Percentiles rank a stretch among this genome's conserved stretches.
phyloP scores from a whole-genome alignment of 176 grass and related monocot genomes.

The Carex myosuroides region DNA sequence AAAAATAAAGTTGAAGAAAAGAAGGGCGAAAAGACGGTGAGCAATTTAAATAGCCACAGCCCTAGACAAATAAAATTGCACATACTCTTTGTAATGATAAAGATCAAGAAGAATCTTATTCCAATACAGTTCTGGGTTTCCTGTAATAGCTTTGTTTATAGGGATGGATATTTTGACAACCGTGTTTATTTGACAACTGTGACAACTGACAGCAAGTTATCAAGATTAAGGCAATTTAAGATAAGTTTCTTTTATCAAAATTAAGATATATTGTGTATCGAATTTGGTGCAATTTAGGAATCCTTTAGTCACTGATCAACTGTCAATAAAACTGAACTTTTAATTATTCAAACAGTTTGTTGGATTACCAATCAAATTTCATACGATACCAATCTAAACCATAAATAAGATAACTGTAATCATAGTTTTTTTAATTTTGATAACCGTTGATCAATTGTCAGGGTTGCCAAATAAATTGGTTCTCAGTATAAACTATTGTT shows the following conservation, averaged over 20 bases:
- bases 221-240: not conserved
- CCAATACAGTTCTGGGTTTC: not conserved
- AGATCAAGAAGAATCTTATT: not conserved
- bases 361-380: not conserved
- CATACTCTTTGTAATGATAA: not conserved
- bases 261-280: not conserved
- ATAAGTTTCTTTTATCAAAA: not conserved
- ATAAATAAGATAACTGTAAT: not conserved
- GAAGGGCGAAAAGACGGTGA: not conserved
- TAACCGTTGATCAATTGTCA: not conserved
- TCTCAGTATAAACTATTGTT: not conserved
- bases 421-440: not conserved
- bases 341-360: not conserved
- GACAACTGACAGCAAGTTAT: not conserved
- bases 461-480: not conserved
- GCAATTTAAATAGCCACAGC: not conserved
- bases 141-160: not conserved
- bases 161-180: not conserved
- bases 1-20: not conserved
- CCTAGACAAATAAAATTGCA: not conserved
- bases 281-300: not conserved
- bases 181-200: not conserved
- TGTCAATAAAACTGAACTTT: not conserved
- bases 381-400: not conserved
- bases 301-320: not conserved